Evolutionary conservation across 2,329 filamentous ascomycete genomes (phyloP), one percentile per base, ranked within the genome.

Genomic region (Curvularia verruculosa): DNA sequence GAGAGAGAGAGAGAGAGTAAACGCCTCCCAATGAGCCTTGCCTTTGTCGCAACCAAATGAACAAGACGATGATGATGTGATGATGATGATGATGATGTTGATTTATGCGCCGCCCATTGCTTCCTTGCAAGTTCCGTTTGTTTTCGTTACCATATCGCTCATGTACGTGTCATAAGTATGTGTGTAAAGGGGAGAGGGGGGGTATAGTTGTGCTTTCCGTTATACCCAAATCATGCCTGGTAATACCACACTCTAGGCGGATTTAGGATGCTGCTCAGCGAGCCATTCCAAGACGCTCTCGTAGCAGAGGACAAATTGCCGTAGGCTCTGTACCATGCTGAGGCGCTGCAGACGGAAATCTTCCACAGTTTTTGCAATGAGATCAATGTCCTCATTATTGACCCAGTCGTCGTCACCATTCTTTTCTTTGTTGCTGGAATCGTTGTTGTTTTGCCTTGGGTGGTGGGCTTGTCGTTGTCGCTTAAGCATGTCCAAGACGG

Each of bases 271-370:
- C 64, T 82, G 78, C 66, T 80, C 76, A 10, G 82, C 81, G 26
- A 95, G 77, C 92, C 94, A 99, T 77, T 98, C 94, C 52, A 96
- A 80, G 6, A 98, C 84, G 39, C 91, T 96, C 80, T 99, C 95
- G 75, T 99, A 99, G 76, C 95, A 99, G 31, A 99, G 85, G 48
- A 97, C 94, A 78, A 90, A 98, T 75, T 99, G 95, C 59, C 91
- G 84, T 56, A 98, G 79, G 69, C 90, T 97, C 77, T 98, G 95
- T 41, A 99, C 94, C 93, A 98, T 99, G 77, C 92, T 97, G 19
- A 97, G 79, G 63, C 95, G 83, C 79, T 99, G 95, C 47, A 84
- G 82, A 54, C 95, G 84, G 76, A 99, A 96, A 68, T 97, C 92
- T 67, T 95, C 90, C 1, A 99, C 94, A 0, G 93, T 95, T 73